Base-by-base conservation (phyloP, 352 stramenopile genomes). In the Phytophthora aleatoria region DNA sequence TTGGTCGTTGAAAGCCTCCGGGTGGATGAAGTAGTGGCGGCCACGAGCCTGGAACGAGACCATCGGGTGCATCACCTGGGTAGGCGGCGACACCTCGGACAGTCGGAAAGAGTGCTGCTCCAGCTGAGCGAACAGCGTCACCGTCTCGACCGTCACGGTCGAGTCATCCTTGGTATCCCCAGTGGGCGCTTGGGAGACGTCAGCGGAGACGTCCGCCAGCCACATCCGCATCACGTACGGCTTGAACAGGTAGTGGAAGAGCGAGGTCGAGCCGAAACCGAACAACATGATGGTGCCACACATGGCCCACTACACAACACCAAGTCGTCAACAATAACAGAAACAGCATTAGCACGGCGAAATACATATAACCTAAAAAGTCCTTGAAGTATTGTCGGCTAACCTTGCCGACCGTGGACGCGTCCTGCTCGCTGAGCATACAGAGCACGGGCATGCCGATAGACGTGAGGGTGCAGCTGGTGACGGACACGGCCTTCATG, bases 261-360 rank as follows among this genome's bases (percentile, higher is more conserved):
- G 70, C 57, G 85, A 88, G 30, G 87, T 95, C 41, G 85, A 92
- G 56, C 85, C 85, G 1, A 94, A 51, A 7, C 87, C 87, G 55
- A 96, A 96, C 64, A 93, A 66, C 87, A 95, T 94, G 59, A 95
- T 85, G 42, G 87, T 95, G 45, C 87, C 82, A 67, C 87, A 95
- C 87, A 95, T 95, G 49, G 87, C 87, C 87, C 87, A 95, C 82
- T 77, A 63, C 9, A 59, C n/a, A 41, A 38, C 57, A 12, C 27
- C 11, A 41, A 44, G 24, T 3, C 30, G 56, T 35, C 12, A 58
- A 45, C 4, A 43, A 20, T 45, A 44, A 50, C 3, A 69, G 1
- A 33, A 43, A 31, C 33, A 31, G 26, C 38, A 28, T 68, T 44
- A 71, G 48, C 20, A 47, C 20, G 20, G 16, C 13, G n/a, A 3